Base-by-base conservation (phyloP, 129 eudicot genomes). In the Heracleum sosnowskyi region DNA sequence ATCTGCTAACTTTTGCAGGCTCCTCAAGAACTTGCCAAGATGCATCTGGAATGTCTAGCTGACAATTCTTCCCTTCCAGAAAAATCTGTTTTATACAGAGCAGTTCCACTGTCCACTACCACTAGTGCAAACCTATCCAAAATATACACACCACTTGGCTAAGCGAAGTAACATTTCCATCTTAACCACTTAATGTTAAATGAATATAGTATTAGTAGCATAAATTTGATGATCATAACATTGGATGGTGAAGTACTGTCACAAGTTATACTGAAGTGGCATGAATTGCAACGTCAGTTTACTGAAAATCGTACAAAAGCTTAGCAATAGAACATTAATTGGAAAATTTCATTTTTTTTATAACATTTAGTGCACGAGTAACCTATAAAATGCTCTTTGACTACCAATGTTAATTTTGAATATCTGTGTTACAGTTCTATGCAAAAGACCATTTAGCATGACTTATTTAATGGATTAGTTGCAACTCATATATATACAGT, bases 51-150 rank as follows among this genome's bases (percentile, higher is more conserved):
- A n/a, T n/a, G 97, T 68, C 97, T 86, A 35, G 98, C 98, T 46
- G 98, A 94, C 81, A 94, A 57, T 78, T 94, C 98, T 70, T 97
- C 98, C 77, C 98, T 91, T 51, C 98, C 98, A 1, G 96, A 94
- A 80, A 94, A 94, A 84, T 91, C 93, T 17, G 98, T 94, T 75
- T 97, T 88, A 86, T 94, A 94, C 28, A 94, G 97, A 10, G 98
- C 97, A 73, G 98, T 94, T 45, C 97, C 97, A 84, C 97, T 94
- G 79, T 94, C 98, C 84, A 91, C 96, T 83, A 91, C 88, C 98
- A 94, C 86, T 69, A 94, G 97, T 24, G 97, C 98, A 82, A 90
- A 94, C 86, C 98, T 91, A 44, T 20, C 17, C 45, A 74, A 24
- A 60, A 4, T 63, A 15, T 26, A 45, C 9, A 41, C 29, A 83